These are phyloP conservation scores for Alternaria rosae DNA, from an alignment of 2,329 filamentous ascomycete genomes.

Conservation along the genomic window DNA sequence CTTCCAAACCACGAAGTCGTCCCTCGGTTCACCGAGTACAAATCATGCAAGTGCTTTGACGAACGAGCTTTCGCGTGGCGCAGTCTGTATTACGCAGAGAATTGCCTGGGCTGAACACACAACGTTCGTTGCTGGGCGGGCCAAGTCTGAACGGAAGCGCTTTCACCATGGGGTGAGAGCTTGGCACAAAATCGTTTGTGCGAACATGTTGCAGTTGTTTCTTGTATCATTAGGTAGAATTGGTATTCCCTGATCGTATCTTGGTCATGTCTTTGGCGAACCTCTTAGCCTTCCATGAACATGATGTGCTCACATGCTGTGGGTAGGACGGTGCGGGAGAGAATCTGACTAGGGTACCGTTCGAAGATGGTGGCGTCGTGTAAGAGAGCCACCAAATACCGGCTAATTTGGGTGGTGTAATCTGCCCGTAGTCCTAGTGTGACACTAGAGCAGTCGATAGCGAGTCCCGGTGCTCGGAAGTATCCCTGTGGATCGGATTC, in stretches of 20 bases:
- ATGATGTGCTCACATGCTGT: background rate
- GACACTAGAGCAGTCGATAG: background rate
- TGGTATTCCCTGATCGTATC: too few species aligned
- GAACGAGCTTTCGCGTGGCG: background rate
- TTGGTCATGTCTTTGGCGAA: background rate
- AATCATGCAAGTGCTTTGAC: conserved; percentile 3
- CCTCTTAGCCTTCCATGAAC: background rate
- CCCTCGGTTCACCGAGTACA: background rate
- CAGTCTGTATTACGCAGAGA: background rate
- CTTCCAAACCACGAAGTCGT: background rate
- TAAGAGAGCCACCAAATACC: background rate
- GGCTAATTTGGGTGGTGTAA: background rate
- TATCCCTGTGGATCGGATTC: background rate
- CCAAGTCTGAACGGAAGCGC: background rate
- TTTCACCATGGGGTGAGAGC: background rate
- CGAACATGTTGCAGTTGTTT: background rate
- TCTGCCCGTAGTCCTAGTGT: background rate
- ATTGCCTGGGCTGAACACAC: background rate
- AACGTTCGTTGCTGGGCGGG: background rate
- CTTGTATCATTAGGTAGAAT: background rate
- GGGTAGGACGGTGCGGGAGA: background rate
- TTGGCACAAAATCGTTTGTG: background rate
- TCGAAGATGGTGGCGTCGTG: background rate
- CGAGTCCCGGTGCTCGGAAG: background rate
- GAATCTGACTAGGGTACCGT: background rate